Percentiles rank a stretch among this genome's conserved stretches.
Conservation (phyloP, 2,329 filamentous ascomycete species). For the Cadophora sp. region DNA sequence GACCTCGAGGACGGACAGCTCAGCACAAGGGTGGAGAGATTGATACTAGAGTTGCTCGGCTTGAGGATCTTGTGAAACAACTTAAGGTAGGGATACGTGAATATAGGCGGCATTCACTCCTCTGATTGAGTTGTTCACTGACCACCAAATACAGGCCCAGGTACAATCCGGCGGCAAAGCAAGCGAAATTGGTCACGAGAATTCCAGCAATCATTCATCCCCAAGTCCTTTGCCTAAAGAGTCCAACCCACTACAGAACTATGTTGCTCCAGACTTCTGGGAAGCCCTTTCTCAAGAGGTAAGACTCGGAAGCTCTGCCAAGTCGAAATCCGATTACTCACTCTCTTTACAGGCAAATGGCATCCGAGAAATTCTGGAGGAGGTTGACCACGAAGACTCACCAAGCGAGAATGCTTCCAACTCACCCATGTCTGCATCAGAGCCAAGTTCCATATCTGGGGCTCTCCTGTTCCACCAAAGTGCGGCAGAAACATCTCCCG, state of each 20-base stretch:
- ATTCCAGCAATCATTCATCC: neutral
- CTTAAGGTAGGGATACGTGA: neutral
- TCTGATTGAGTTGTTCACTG: neutral
- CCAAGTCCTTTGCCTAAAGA: neutral
- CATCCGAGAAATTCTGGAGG: slow-evolving; percentile 24
- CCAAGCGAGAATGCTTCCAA: neutral
- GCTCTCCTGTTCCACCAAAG: neutral
- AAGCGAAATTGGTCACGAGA: neutral
- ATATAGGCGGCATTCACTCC: neutral
- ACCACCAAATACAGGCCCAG: slow-evolving; percentile 3
- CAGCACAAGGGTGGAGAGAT: slow-evolving; percentile 15
- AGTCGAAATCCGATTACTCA: neutral
- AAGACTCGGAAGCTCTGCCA: neutral
- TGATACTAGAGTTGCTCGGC: slow-evolving; percentile 16
- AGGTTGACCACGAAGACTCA: slow-evolving; percentile 14
- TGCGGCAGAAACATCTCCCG: too few relatives aligned
- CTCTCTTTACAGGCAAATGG: slow-evolving; percentile 16
- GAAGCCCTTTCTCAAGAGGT: slow-evolving; percentile 24
- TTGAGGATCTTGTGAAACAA: slow-evolving; percentile 17
- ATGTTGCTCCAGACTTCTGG: slow-evolving; percentile 25
- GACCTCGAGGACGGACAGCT: slow-evolving; percentile 18
- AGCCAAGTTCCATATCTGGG: neutral
- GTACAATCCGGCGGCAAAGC: slow-evolving; percentile 1
- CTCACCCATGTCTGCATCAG: neutral
- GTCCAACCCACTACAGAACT: neutral